These are phyloP conservation scores for Agrocybe pediades DNA, from an alignment of 768 basidiomycete genomes.

Conservation along the genomic window DNA sequence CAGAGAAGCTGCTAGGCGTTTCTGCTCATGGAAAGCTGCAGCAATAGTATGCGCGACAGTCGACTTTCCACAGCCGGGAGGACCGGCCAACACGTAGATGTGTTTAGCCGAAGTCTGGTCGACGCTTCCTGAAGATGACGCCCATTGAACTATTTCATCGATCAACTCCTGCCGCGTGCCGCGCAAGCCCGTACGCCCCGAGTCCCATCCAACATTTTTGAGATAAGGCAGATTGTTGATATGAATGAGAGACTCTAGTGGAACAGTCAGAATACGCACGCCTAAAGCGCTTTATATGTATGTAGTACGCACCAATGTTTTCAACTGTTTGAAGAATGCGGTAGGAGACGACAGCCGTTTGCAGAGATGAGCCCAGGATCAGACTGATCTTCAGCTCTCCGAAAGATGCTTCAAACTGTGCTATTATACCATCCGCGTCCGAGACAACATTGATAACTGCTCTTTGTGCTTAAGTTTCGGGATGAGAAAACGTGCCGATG, in stretches of 20 bases:
- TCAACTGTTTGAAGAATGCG: constrained; percentile 8
- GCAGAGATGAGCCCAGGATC: constrained; percentile 8
- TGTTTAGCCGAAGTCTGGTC: not conserved
- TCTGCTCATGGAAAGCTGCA: not conserved
- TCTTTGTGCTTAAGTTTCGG: not conserved
- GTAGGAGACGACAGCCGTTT: constrained; percentile 7
- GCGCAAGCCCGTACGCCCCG: not conserved
- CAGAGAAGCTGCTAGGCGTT: constrained; percentile 1
- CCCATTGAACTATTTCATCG: constrained; percentile 6
- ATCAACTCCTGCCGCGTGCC: constrained; percentile 3
- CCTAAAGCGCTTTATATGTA: no score
- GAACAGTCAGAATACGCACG: not conserved
- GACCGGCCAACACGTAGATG: constrained; percentile 1
- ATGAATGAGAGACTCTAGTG: constrained; percentile 1
- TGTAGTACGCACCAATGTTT: constrained; percentile 2
- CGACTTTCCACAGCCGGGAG: constrained; percentile 1
- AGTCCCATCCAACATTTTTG: constrained; percentile 2
- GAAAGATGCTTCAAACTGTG: constrained; percentile 4
- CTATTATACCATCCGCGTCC: constrained; percentile 7
- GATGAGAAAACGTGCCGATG: not conserved
- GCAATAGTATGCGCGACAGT: constrained; percentile 7
- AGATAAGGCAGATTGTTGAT: constrained; percentile 1
- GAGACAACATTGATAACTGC: constrained; percentile 5
- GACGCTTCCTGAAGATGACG: not conserved
- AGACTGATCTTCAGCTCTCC: constrained; percentile 10